These are phyloP conservation scores for Hansenula lynferdii DNA, from an alignment of 1,139 yeast species.

Conservation along the genomic window DNA sequence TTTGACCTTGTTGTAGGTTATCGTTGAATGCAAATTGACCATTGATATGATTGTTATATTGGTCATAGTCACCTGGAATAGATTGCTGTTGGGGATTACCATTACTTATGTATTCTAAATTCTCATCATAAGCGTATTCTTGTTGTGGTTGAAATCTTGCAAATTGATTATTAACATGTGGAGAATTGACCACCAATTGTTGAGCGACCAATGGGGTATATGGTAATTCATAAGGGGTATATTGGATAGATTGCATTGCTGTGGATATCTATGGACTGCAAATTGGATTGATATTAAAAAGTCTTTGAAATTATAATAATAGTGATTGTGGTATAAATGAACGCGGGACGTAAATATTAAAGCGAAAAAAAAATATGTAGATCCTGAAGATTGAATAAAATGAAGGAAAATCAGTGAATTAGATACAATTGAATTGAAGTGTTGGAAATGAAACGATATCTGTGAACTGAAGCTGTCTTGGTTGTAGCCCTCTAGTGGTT, in stretches of 20 bases:
- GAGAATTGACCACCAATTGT: conserved; percentile 19
- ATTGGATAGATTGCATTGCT: conserved; percentile 17
- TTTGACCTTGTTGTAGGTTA: too few species aligned
- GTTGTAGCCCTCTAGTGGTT: too few species aligned
- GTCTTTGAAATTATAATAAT: too few species aligned
- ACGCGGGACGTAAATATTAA: neutral
- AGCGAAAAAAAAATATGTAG: neutral
- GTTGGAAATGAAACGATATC: neutral
- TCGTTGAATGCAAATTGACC: neutral
- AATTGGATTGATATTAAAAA: too few species aligned
- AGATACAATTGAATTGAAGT: neutral
- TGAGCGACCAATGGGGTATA: conserved; percentile 20
- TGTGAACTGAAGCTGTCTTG: too few species aligned
- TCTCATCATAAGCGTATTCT: conserved; percentile 10
- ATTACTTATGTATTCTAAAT: conserved; percentile 2
- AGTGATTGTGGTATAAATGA: too few species aligned
- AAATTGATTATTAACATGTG: conserved; percentile 13
- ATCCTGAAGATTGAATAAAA: neutral
- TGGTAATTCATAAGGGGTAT: conserved; percentile 17
- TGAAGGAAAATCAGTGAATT: neutral
- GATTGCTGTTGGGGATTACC: too few species aligned
- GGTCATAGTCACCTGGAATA: too few species aligned
- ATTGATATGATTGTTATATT: conserved; percentile 1
- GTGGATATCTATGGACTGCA: too few species aligned
- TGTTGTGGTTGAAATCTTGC: conserved; percentile 12